Base-by-base conservation (phyloP, 1,139 yeast species). In the Torulaspora pretoriensis region DNA sequence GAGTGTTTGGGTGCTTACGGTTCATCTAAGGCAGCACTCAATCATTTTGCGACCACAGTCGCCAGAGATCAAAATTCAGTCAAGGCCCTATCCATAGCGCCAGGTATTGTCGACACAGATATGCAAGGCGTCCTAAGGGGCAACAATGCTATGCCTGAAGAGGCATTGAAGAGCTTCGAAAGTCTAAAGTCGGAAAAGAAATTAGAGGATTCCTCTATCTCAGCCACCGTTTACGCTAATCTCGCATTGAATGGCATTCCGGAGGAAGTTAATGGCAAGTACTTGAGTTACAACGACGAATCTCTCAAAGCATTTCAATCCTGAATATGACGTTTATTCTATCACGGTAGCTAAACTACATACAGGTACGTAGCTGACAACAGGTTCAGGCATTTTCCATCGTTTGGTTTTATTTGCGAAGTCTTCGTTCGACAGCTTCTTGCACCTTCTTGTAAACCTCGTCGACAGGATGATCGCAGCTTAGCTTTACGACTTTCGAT, bases 1-100 rank as follows among this genome's bases (percentile, higher is more conserved):
- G 68, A 67, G 53, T 89, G 90, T 10, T 89, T 96, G 96, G 82
- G 83, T 30, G 95, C 96, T 3, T 90, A 90, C 58, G 95, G 96
- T 1, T 71, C 89, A 2, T 81, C 96, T 14, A 90, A 90, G 66
- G 96, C 96, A 0, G 96, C 96, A 0, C 63, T 89, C 46, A 87
- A 90, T 64, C 89, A 82, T 57, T 73, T 88, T 43, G 80, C 85
- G 7, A 62, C 69, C 38, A 77, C 87, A 8, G 64, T 90, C 17
- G 82, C 87, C 1, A 71, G 68, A 3, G 96, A 87, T 56, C 90
- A 85, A 60, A 66, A 71, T 2, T 75, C 71, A 0, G 69, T 89
- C 16, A 69, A 70, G 38, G 72, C 85, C 3, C 68, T 87, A 8
- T 72, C 96, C 0, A 73, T 90, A 22, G 96, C 96, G 2, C 97